phyloP scores from a whole-genome alignment of 2,329 filamentous ascomycete species.

The Neopestalotiopsis sp. region DNA sequence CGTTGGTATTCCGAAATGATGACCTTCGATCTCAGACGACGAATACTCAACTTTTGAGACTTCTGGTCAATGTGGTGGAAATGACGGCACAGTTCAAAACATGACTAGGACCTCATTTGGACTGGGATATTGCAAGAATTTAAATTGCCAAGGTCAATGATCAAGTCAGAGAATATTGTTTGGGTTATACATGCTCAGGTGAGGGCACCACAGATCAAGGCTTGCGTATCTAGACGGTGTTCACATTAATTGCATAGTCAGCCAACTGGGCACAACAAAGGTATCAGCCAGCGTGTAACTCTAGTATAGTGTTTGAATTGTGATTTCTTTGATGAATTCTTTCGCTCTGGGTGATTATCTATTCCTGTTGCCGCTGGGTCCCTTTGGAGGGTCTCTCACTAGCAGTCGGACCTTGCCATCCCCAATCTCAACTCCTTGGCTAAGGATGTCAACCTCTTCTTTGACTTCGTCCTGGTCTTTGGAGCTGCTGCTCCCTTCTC shows the following conservation, averaged over 20 bases:
- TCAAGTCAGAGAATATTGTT: no score
- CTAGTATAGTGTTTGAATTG: slow-evolving; percentile 15
- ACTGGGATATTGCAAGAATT: no score
- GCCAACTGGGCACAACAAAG: neutral
- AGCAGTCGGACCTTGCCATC: slow-evolving; percentile 70
- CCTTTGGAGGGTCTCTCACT: slow-evolving; percentile 65
- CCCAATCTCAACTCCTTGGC: slow-evolving; percentile 71
- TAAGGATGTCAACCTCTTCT: slow-evolving; percentile 61
- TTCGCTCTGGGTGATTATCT: slow-evolving; percentile 32
- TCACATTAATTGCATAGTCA: neutral
- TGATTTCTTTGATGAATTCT: slow-evolving; percentile 23
- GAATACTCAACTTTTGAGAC: no score
- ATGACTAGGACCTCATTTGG: no score
- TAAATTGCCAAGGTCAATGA: no score
- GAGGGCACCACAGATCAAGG: no score
- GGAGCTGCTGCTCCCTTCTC: slow-evolving; percentile 45
- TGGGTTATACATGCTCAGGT: no score
- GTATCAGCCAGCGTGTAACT: neutral
- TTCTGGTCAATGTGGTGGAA: no score
- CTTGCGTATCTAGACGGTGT: neutral
- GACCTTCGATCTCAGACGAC: no score
- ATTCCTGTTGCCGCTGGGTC: slow-evolving; percentile 55
- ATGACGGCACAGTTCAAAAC: no score
- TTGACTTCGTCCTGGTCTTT: slow-evolving; percentile 42
- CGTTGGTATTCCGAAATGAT: no score